Evolutionary conservation across 192 early-diverging fungal genomes (phyloP).

Genomic region (Mortierella antarctica): DNA sequence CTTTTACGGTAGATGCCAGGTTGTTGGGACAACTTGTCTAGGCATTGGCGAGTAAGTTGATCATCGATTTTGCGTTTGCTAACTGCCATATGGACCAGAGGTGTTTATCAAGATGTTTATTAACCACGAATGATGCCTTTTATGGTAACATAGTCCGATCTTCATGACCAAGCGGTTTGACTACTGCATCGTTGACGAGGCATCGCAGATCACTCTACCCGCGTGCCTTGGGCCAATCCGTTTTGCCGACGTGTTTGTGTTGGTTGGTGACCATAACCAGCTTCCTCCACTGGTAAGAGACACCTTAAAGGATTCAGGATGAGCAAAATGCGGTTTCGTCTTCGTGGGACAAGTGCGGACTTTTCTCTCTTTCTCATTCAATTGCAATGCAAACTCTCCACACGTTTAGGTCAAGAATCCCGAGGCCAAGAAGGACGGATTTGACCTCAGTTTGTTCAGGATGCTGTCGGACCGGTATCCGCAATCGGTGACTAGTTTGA

Average conservation of each 20-base stretch:
- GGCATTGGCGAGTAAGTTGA: slow-evolving; percentile 80
- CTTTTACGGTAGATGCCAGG: slow-evolving; percentile 67
- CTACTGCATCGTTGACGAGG: slow-evolving; percentile 97
- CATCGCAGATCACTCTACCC: slow-evolving; percentile 93
- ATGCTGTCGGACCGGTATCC: slow-evolving; percentile 86
- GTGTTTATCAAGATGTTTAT: neutral
- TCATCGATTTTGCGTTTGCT: slow-evolving; percentile 1
- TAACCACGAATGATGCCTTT: neutral
- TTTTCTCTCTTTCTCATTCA: slow-evolving; percentile 1
- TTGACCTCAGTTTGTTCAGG: slow-evolving; percentile 81
- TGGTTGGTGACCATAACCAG: slow-evolving; percentile 97
- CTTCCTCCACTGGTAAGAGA: slow-evolving; percentile 85
- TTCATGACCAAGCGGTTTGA: slow-evolving; percentile 86
- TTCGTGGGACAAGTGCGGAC: neutral
- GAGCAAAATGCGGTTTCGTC: neutral
- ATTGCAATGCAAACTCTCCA: neutral
- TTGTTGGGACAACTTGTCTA: slow-evolving; percentile 92
- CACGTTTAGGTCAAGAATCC: slow-evolving; percentile 61
- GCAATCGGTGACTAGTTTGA: slow-evolving; percentile 74
- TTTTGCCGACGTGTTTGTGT: slow-evolving; percentile 83
- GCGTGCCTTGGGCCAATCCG: slow-evolving; percentile 90
- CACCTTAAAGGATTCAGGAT: neutral
- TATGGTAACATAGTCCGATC: slow-evolving; percentile 59
- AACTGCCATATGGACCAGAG: neutral
- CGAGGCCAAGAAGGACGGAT: slow-evolving; percentile 64